These are phyloP conservation scores for Linum lewisii DNA, from an alignment of 345 rosid genomes.

Conservation along the genomic window DNA sequence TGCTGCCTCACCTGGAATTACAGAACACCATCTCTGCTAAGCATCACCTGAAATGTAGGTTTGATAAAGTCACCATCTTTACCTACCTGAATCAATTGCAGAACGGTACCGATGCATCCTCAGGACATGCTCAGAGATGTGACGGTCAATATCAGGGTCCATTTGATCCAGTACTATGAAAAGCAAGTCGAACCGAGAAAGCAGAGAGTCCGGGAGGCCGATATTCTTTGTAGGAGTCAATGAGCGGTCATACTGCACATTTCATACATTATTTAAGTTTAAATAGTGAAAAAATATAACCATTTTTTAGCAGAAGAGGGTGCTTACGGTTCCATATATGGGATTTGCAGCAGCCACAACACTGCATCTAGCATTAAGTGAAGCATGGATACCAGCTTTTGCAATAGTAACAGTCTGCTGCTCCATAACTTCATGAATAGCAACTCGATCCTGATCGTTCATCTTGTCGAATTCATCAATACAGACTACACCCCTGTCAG, in stretches of 20 bases:
- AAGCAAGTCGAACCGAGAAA: conserved; percentile 92
- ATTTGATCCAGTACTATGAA: conserved; percentile 98
- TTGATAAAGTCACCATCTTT: conserved; percentile 3
- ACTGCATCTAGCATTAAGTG: conserved; percentile 93
- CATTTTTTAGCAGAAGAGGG: not conserved
- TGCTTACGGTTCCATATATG: conserved; percentile 93
- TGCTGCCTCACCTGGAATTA: conserved; percentile 45
- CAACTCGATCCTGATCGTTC: conserved; percentile 98
- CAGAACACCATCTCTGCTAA: conserved; percentile 15
- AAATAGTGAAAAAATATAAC: conserved; percentile 5
- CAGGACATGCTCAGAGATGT: conserved; percentile 86
- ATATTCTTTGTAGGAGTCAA: conserved; percentile 96
- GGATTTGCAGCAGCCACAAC: conserved; percentile 99
- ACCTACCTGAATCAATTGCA: conserved; percentile 63
- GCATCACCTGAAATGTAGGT: not conserved
- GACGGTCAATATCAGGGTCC: conserved; percentile 90
- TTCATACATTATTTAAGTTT: not conserved
- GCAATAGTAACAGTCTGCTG: conserved; percentile 99
- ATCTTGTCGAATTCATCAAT: conserved; percentile 99
- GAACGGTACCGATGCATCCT: conserved; percentile 91
- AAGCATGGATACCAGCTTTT: conserved; percentile 98
- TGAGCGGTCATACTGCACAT: conserved; percentile 88
- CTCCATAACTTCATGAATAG: conserved; percentile 99
- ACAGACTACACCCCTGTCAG: conserved; percentile 92
- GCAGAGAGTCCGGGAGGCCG: conserved; percentile 99